Base-by-base conservation (phyloP, 495 filamentous ascomycete genomes). In the Hypoxylon fuscum region DNA sequence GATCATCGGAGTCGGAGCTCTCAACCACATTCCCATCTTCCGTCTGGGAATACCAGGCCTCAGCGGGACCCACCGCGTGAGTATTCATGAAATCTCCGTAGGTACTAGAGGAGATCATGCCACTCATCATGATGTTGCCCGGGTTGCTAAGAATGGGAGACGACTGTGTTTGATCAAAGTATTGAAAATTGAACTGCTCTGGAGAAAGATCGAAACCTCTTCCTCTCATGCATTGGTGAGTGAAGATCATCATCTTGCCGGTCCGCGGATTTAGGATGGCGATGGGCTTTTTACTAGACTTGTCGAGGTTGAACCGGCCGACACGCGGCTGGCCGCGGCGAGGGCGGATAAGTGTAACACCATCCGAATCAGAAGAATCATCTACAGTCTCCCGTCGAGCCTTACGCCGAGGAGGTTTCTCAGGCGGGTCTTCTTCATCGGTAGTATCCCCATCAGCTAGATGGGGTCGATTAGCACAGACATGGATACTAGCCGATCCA, bases 371-470 rank as follows among this genome's bases (percentile, higher is more conserved):
- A 3, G 78, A 82, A 32, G 69, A 74, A 14, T 73, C 67, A 50
- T 74, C 76, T 21, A 63, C 61, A 18, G 60, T 23, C 51, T 70
- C 65, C 34, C 76, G 74, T 61, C 78, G 69, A 66, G 77, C 72
- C 65, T 83, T 87, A 57, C 83, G 82, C 32, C 87, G 87, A 79
- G 70, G 79, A 73, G 66, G 64, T 15, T 76, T 77, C 53, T 80
- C 84, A 43, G 85, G 86, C 5, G 87, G 77, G 50, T 93, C 90
- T 77, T 94, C 91, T 66, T 94, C 91, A 49, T 72, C 69, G 63
- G 90, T 94, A 32, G 91, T 93, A 62, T 92, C 90, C 50, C 90
- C 90, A 76, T 93, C 91, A 71, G 88, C 90, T 93, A 76, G 25
- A 66, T 64, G 49, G 35, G 49, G 51, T 12, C 32, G 32, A 72